phyloP scores from a whole-genome alignment of 78 protist genomes.

The Polysphondylium violaceum region DNA sequence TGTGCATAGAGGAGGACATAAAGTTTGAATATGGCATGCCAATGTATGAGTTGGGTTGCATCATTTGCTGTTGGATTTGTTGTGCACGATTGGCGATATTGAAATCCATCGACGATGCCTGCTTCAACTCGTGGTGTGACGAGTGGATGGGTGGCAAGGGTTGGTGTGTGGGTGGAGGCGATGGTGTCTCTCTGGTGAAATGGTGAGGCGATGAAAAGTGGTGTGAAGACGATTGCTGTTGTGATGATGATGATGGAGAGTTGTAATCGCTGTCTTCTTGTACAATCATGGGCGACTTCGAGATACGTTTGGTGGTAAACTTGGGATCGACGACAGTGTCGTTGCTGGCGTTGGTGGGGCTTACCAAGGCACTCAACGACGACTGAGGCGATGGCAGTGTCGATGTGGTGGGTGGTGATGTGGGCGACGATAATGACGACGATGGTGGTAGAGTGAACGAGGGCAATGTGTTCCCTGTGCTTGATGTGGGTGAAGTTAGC shows the following conservation, averaged over 20 bases:
- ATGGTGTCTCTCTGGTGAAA: too few species aligned
- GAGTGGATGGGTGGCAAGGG: conserved; percentile 18
- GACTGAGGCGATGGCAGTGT: neutral
- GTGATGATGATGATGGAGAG: neutral
- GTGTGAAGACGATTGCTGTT: neutral
- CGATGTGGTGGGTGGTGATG: neutral
- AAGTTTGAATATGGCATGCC: neutral
- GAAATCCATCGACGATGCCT: neutral
- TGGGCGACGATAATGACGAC: neutral
- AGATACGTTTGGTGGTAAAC: conserved; percentile 8
- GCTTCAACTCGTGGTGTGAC: neutral
- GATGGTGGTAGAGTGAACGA: neutral
- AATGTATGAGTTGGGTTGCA: conserved; percentile 12
- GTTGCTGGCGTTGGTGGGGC: conserved; percentile 8
- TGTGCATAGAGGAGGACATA: neutral
- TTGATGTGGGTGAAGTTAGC: neutral
- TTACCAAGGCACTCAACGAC: neutral
- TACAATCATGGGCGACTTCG: neutral
- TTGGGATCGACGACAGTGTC: neutral
- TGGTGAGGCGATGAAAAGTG: too few species aligned
- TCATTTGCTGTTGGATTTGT: conserved; percentile 6
- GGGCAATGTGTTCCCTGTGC: neutral
- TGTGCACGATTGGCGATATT: conserved; percentile 3
- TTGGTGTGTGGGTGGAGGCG: too few species aligned
- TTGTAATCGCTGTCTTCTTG: neutral